Evolutionary conservation across 169 alveolate species (phyloP).

Genomic region (Miamiensis avidus): DNA sequence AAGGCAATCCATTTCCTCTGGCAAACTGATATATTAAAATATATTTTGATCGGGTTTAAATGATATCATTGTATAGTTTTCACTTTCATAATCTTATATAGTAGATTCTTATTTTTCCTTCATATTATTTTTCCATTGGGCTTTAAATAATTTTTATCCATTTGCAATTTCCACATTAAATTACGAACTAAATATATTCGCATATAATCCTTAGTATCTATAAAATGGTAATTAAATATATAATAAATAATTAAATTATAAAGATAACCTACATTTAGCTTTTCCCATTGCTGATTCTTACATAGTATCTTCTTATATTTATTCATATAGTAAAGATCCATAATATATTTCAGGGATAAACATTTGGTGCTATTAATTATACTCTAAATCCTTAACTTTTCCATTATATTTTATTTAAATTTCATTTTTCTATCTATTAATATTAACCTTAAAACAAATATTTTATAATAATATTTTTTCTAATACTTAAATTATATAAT

Average conservation of each 20-base stretch:
- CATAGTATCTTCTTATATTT: slow-evolving; percentile 98
- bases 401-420: slow-evolving; percentile 91
- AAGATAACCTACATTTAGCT: too few relatives aligned
- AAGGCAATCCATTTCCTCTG: slow-evolving; percentile 91
- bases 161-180: slow-evolving; percentile 97
- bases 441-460: slow-evolving; percentile 68
- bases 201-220: slow-evolving; percentile 95
- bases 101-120: slow-evolving; percentile 81
- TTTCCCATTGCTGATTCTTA: slow-evolving; percentile 99
- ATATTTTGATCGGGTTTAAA: slow-evolving; percentile 96
- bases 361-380: slow-evolving; percentile 96
- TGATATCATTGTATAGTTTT: slow-evolving; percentile 91
- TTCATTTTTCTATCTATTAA: slow-evolving; percentile 56
- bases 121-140: slow-evolving; percentile 93
- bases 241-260: too few relatives aligned
- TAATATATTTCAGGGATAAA: slow-evolving; percentile 98
- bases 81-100: slow-evolving; percentile 78
- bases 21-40: slow-evolving; percentile 90
- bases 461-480: slow-evolving; percentile 21
- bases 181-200: slow-evolving; percentile 96
- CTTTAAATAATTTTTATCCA: slow-evolving; percentile 64
- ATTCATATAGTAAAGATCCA: slow-evolving; percentile 98
- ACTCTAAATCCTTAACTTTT: slow-evolving; percentile 91
- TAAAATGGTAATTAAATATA: too few relatives aligned
- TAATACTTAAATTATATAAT: neutral